Conservation (phyloP, 2,329 filamentous ascomycete genomes). For the Talaromyces sp. region DNA sequence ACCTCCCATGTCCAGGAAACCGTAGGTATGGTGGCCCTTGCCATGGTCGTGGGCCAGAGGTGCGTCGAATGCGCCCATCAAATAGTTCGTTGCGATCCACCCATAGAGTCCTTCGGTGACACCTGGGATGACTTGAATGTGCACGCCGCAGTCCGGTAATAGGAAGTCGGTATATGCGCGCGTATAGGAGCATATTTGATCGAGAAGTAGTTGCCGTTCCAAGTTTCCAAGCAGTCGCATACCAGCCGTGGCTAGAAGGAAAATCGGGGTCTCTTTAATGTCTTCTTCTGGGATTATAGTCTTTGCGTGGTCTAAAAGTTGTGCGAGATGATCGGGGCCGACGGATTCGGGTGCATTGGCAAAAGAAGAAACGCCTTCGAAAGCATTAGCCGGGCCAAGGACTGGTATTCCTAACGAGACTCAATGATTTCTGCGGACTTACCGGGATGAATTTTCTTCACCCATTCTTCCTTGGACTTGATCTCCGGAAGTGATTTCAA, state of each 20-base stretch:
- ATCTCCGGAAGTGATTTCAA: constrained; percentile 74
- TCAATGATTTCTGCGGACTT: constrained; percentile 16
- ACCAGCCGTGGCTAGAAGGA: constrained; percentile 92
- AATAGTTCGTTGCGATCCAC: constrained; percentile 96
- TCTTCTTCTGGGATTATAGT: constrained; percentile 75
- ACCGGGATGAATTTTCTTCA: constrained; percentile 92
- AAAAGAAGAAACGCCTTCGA: constrained; percentile 77
- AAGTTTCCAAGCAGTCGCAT: constrained; percentile 80
- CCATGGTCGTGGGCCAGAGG: constrained; percentile 76
- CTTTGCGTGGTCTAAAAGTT: constrained; percentile 79
- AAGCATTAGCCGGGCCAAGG: constrained; percentile 10
- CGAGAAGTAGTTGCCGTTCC: constrained; percentile 73
- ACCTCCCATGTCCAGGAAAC: constrained; percentile 97
- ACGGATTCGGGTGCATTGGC: constrained; percentile 74
- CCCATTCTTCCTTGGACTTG: constrained; percentile 82
- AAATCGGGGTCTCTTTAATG: constrained; percentile 83
- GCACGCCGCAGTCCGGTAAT: constrained; percentile 83
- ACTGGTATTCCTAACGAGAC: too few relatives aligned
- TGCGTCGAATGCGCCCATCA: constrained; percentile 85
- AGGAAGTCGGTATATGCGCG: constrained; percentile 75
- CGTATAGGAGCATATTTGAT: constrained; percentile 81
- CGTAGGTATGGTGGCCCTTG: constrained; percentile 90
- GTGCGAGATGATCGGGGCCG: constrained; percentile 77
- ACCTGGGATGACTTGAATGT: constrained; percentile 92
- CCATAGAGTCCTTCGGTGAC: constrained; percentile 96